Base-by-base conservation (phyloP, 2,329 filamentous ascomycete species). In the Apiospora marii region DNA sequence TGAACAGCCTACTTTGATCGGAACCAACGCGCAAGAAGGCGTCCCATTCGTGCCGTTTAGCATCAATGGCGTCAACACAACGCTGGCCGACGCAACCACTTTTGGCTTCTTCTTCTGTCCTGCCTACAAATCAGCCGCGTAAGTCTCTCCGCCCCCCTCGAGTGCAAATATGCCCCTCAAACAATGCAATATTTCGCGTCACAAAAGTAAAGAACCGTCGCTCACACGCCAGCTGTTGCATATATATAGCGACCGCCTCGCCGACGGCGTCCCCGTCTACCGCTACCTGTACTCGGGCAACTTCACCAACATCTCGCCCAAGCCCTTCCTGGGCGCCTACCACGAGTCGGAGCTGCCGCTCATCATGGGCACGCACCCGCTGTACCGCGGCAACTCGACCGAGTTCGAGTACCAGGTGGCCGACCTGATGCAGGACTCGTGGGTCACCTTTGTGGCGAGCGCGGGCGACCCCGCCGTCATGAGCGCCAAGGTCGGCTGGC, bases 211-310 rank as follows among this genome's bases (percentile, higher is more conserved):
- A 30, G 14, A 61, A 2, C 16, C 13, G 5, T 27, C 22, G 27
- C 68, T 70, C n/a, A 70, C 7, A 70, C 13, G 34, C 4, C 0
- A 8, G 1, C 8, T 4, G 3, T 2, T 1, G 3, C 14, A 51
- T 19, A 4, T 0, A 6, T 75, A 74, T 64, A 80, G 74, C 70
- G 80, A 77, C 74, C 75, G 71, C 19, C 72, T 76, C 27, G 78
- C 78, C 8, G 46, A 41, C 2, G 73, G 72, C 22, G 72, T 79
- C 0, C 76, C 79, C 2, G 83, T 83, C 1, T 85, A 81, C 74
- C 82, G 83, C 24, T 85, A 84, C 74, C 76, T 80, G 61, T 85
- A 83, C 74, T 78, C 79, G 2, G 84, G 83, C 67, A 82, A 72
- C 64, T 73, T 73, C 24, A 73, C 51, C 51, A 73, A 74, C 49